Evolutionary conservation across 2,329 filamentous ascomycete species (phyloP), one percentile per base, ranked within the genome.

Genomic region (Apiospora sp.): DNA sequence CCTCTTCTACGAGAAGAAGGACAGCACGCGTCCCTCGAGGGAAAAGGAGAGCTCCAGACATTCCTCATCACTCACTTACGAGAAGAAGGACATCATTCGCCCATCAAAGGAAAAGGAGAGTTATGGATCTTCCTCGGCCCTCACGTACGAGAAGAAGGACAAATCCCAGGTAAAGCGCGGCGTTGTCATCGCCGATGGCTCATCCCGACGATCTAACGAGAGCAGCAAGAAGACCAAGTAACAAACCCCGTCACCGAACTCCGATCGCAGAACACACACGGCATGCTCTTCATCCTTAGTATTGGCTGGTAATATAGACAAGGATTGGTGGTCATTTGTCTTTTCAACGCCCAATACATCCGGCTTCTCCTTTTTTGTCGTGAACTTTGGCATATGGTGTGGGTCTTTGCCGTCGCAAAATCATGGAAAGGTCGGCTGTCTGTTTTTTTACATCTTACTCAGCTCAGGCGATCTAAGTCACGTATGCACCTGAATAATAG

Each of bases 21-120:
- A 72, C 75, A 75, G 71, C 74, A 37, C 71, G 76, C 77, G 77
- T 27, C 24, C 49, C 12, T 16, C 49, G 24, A 54, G 12, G 48
- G 78, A 76, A 67, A 76, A 46, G 37, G 64, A 68, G 16, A 43
- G 43, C 3, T 24, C 37, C 37, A 46, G 34, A 30, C 5, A 22
- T 22, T 76, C 75, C 68, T 37, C 46, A 3, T 43, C 73, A 13
- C 68, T 61, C 30, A 74, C 74, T 3, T 30, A 24, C 3, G 43
- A 30, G 71, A 69, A 49, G 76, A 78, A 27, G 78, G 75, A 72
- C 46, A 4, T 41, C 73, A 13, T 68, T 61, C 34, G 73, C 74
- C 6, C 27, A 24, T 4, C 46, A 22, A 34, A 30, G 71, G 68
- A 49, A 76, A 78, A 30, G 37, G 64, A 43, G 7, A 41, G 43